These are phyloP conservation scores for Pestalotiopsis sp. DNA, from an alignment of 2,329 filamentous ascomycete genomes.

Conservation along the genomic window DNA sequence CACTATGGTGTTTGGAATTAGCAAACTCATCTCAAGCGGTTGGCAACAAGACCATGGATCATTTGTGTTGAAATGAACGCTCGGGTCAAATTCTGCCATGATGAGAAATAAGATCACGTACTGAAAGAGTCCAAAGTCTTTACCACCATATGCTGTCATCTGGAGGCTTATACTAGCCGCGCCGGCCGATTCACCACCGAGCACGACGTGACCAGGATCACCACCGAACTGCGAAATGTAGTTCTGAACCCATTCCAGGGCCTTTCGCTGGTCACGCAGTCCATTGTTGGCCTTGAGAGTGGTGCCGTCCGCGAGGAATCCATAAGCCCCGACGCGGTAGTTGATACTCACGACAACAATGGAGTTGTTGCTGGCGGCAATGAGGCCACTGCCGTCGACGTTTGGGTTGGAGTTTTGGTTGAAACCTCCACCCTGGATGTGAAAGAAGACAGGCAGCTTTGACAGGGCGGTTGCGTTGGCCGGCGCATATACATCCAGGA, in stretches of 20 bases:
- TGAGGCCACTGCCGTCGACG: constrained; percentile 61
- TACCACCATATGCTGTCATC: constrained; percentile 55
- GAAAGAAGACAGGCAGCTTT: constrained; percentile 63
- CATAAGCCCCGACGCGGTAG: constrained; percentile 74
- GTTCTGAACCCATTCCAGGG: constrained; percentile 67
- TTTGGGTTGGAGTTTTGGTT: constrained; percentile 48
- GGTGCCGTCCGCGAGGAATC: constrained; percentile 66
- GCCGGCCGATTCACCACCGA: constrained; percentile 70
- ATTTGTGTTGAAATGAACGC: too few relatives aligned
- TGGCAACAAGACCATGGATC: too few relatives aligned
- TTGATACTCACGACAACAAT: constrained; percentile 74
- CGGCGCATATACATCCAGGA: constrained; percentile 65
- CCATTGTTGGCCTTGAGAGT: constrained; percentile 65
- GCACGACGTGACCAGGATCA: constrained; percentile 64
- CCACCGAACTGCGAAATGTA: constrained; percentile 70
- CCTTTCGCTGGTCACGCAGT: constrained; percentile 68
- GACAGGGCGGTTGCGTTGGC: constrained; percentile 46
- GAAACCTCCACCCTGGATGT: constrained; percentile 62
- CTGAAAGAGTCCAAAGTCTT: constrained; percentile 49
- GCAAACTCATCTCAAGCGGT: not conserved
- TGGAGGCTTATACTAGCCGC: constrained; percentile 66
- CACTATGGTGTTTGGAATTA: constrained; percentile 19
- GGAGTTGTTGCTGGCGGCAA: constrained; percentile 55
- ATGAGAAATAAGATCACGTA: not conserved
- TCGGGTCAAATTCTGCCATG: too few relatives aligned